A percentile compares a stretch with the other conserved stretches of the same genome.
Conservation (phyloP, 2,329 filamentous ascomycete genomes). For the Didymella lethalis region DNA sequence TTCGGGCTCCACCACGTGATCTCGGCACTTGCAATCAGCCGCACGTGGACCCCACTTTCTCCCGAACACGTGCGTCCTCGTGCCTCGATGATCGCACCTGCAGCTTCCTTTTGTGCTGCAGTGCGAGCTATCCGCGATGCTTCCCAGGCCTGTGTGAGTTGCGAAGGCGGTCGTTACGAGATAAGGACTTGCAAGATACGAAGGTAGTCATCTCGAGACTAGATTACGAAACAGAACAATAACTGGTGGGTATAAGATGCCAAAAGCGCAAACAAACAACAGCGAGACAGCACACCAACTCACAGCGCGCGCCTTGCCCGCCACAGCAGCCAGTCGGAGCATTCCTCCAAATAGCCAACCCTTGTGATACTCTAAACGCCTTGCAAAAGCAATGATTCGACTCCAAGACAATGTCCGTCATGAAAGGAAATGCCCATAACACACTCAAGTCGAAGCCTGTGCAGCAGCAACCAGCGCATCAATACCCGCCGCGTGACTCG, state of each 20-base stretch:
- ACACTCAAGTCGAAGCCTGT: conserved; percentile 12
- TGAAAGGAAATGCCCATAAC: background rate
- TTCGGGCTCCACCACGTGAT: background rate
- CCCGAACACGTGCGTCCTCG: background rate
- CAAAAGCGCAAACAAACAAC: background rate
- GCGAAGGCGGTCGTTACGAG: too few relatives aligned
- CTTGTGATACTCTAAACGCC: conserved; percentile 1
- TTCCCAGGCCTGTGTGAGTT: too few relatives aligned
- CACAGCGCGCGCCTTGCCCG: background rate
- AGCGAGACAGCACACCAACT: background rate
- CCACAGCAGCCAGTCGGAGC: background rate
- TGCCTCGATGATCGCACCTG: background rate
- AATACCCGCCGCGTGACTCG: conserved; percentile 69
- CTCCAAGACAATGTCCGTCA: conserved; percentile 5
- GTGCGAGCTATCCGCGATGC: too few relatives aligned
- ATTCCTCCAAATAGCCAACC: background rate
- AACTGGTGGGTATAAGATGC: conserved; percentile 14
- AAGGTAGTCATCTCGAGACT: background rate
- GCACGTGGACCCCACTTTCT: background rate
- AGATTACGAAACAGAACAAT: background rate
- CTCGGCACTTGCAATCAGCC: background rate
- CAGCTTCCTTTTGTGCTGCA: background rate
- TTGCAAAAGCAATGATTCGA: conserved; percentile 4
- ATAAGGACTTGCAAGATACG: background rate
- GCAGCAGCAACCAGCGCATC: conserved; percentile 67